phyloP scores from a whole-genome alignment of 495 filamentous ascomycete genomes.

The Immersiella caudata region DNA sequence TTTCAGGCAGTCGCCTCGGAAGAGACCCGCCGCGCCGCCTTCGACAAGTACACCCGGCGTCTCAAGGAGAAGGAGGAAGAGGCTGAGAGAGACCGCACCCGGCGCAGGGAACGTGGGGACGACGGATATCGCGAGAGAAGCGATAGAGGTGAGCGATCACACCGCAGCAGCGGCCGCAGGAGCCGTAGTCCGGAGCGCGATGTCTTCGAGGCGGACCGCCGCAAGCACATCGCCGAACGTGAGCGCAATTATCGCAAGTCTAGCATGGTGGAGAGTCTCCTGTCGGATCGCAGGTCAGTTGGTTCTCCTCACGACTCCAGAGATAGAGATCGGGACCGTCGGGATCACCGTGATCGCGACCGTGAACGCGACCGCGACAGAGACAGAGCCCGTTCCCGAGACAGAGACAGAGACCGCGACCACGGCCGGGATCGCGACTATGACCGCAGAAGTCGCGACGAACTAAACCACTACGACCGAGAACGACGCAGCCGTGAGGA shows the following conservation, averaged over 20 bases:
- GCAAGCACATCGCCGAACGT: slow-evolving; percentile 82
- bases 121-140: slow-evolving; percentile 56
- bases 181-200: slow-evolving; percentile 77
- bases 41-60: slow-evolving; percentile 90
- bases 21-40: slow-evolving; percentile 77
- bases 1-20: slow-evolving; percentile 80
- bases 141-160: slow-evolving; percentile 63
- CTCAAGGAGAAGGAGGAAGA: slow-evolving; percentile 91
- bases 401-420: slow-evolving; percentile 46
- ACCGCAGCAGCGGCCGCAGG: slow-evolving; percentile 59
- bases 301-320: slow-evolving; percentile 44
- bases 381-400: slow-evolving; percentile 30
- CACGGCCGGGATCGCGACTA: slow-evolving; percentile 43
- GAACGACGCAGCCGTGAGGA: slow-evolving; percentile 82
- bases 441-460: slow-evolving; percentile 35
- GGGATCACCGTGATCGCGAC: slow-evolving; percentile 42
- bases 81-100: slow-evolving; percentile 69
- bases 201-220: slow-evolving; percentile 84
- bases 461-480: slow-evolving; percentile 54
- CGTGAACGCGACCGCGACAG: slow-evolving; percentile 45
- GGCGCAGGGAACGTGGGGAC: slow-evolving; percentile 66
- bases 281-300: slow-evolving; percentile 53
- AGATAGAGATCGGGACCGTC: slow-evolving; percentile 51
- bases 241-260: slow-evolving; percentile 84
- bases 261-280: slow-evolving; percentile 64